Evolutionary conservation across 176 grass and related monocot genomes (phyloP).

Genomic region (Luzula sylvatica): DNA sequence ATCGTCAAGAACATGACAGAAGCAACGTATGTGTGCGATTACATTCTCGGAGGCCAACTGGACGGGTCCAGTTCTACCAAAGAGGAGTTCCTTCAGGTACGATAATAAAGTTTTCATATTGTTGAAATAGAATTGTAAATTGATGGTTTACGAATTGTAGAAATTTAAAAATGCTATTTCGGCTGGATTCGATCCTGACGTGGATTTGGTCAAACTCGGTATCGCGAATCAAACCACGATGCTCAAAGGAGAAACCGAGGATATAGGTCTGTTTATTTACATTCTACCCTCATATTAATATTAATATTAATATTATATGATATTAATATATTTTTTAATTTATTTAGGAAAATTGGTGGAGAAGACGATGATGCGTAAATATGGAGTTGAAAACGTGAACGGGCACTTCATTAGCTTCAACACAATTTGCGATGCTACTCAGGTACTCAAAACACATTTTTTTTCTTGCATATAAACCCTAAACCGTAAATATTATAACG

Average conservation of each 20-base stretch:
- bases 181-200: constrained; percentile 88
- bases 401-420: constrained; percentile 88
- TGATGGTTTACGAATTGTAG: constrained; percentile 22
- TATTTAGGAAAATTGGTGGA: constrained; percentile 73
- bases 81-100: constrained; percentile 72
- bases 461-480: background rate
- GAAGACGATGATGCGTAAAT: constrained; percentile 89
- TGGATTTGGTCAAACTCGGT: constrained; percentile 69
- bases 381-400: constrained; percentile 75
- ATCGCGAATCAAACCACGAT: constrained; percentile 99
- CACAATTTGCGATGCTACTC: constrained; percentile 98
- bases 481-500: background rate
- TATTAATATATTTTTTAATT: background rate
- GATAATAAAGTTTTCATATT: too few relatives aligned
- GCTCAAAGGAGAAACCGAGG: constrained; percentile 99
- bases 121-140: background rate
- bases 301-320: constrained; percentile 5
- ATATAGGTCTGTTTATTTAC: constrained; percentile 48
- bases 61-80: constrained; percentile 93
- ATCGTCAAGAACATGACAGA: constrained; percentile 87
- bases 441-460: constrained; percentile 29
- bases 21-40: constrained; percentile 84
- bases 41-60: constrained; percentile 85
- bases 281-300: background rate
- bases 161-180: constrained; percentile 93